These are phyloP conservation scores for Aspergillus persii DNA, from an alignment of 2,329 filamentous ascomycete species.

Conservation along the genomic window DNA sequence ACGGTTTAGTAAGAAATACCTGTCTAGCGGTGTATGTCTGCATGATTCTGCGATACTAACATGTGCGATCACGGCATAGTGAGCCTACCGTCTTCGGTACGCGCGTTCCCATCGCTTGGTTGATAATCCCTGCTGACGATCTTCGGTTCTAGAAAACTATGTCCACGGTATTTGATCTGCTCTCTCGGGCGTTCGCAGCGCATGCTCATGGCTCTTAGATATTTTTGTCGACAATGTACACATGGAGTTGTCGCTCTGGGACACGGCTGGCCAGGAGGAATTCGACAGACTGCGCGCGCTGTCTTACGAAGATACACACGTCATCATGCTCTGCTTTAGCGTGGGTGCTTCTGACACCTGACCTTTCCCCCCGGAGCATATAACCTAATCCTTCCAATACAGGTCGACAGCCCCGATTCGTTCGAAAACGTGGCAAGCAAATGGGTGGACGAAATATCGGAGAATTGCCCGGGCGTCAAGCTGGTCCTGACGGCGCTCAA, in stretches of 20 bases:
- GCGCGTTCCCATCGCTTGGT: constrained; percentile 20
- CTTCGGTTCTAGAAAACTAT: constrained; percentile 72
- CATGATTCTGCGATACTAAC: constrained; percentile 21
- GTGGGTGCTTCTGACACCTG: constrained; percentile 42
- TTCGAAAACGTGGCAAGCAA: constrained; percentile 98
- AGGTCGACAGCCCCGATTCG: constrained; percentile 90
- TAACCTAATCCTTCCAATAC: constrained; percentile 6
- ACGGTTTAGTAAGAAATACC: constrained; percentile 75
- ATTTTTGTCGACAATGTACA: constrained; percentile 98
- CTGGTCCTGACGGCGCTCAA: constrained; percentile 94
- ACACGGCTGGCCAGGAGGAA: constrained; percentile 97
- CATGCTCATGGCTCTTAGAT: constrained; percentile 54
- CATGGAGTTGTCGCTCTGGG: constrained; percentile 96
- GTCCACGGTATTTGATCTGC: constrained; percentile 71
- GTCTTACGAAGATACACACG: constrained; percentile 96
- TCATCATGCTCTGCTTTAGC: constrained; percentile 98
- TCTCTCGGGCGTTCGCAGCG: neutral
- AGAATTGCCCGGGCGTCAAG: constrained; percentile 95
- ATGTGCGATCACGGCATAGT: constrained; percentile 38
- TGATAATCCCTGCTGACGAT: constrained; percentile 26
- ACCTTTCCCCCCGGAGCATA: neutral
- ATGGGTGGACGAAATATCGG: constrained; percentile 96
- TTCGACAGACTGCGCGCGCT: constrained; percentile 94
- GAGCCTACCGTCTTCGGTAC: constrained; percentile 88
- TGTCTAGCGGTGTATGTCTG: neutral